These are phyloP conservation scores for Colletotrichum tropicale DNA, from an alignment of 2,329 filamentous ascomycete genomes.

Conservation along the genomic window DNA sequence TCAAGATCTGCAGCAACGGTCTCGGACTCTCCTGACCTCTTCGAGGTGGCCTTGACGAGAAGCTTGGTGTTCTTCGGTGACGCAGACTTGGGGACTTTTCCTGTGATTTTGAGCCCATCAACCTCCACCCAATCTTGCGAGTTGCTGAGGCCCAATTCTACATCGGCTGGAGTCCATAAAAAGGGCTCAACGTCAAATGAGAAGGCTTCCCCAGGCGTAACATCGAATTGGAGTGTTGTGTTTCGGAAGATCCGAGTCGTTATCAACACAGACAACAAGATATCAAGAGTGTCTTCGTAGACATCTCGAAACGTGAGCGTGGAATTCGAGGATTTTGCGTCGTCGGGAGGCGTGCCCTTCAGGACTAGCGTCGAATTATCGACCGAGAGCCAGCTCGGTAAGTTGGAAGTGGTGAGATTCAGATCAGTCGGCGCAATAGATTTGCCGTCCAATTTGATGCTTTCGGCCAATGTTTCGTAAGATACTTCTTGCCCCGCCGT, in stretches of 20 bases:
- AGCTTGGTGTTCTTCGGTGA: conserved; percentile 27
- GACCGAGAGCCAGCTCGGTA: conserved; percentile 74
- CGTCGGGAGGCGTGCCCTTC: conserved; percentile 66
- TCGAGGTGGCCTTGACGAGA: conserved; percentile 34
- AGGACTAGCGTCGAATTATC: conserved; percentile 66
- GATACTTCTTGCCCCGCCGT: conserved; percentile 55
- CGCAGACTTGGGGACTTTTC: conserved; percentile 41
- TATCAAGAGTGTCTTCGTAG: conserved; percentile 62
- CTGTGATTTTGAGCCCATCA: conserved; percentile 41
- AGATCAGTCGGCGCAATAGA: conserved; percentile 55
- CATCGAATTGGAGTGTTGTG: conserved; percentile 42
- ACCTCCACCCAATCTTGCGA: conserved; percentile 48
- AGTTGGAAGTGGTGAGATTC: conserved; percentile 51
- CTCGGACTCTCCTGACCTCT: conserved; percentile 35
- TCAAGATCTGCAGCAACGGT: conserved; percentile 40
- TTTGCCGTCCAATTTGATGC: conserved; percentile 63
- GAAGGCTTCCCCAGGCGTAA: conserved; percentile 45
- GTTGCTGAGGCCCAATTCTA: conserved; percentile 41
- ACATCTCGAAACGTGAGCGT: conserved; percentile 64
- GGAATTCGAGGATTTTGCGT: conserved; percentile 65
- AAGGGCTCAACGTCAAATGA: conserved; percentile 47
- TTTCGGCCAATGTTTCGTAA: conserved; percentile 55
- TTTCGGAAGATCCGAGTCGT: conserved; percentile 43
- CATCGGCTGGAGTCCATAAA: conserved; percentile 41
- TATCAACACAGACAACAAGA: conserved; percentile 50